Percentiles rank a stretch among this genome's conserved stretches.
Conservation (phyloP, 352 stramenopile genomes). For the Phytopythium kandeliae region DNA sequence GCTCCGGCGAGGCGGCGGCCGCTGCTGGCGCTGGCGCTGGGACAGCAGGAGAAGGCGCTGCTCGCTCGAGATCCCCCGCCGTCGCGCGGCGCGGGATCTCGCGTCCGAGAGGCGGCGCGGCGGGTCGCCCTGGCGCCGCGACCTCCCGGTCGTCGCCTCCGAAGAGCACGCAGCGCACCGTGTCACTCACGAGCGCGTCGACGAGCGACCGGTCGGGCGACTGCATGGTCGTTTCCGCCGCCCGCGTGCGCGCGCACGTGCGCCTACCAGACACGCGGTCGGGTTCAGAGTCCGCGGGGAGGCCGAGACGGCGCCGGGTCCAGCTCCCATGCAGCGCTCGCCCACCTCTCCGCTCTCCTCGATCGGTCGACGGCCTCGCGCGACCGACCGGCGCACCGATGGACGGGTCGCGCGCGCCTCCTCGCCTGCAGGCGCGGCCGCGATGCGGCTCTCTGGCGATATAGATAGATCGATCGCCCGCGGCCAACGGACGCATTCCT, state of each 20-base stretch:
- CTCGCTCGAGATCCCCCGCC: no score
- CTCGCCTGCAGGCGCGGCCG: background rate
- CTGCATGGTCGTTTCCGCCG: conserved; percentile 2
- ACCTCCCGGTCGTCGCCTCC: background rate
- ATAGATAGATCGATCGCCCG: conserved; percentile 2
- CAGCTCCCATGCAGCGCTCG: background rate
- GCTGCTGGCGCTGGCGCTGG: background rate
- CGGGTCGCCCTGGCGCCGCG: no score
- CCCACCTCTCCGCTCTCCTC: no score
- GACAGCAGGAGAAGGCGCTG: background rate
- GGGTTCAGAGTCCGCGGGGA: background rate
- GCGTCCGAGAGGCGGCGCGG: no score
- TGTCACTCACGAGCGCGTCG: conserved; percentile 34
- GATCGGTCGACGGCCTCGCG: no score
- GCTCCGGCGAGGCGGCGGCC: background rate
- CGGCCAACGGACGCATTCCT: background rate
- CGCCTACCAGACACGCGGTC: background rate
- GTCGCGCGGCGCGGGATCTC: no score
- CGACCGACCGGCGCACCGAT: background rate
- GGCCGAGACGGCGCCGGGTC: background rate
- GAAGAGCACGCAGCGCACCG: conserved; percentile 42
- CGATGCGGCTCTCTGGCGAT: background rate
- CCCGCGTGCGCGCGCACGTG: conserved; percentile 4
- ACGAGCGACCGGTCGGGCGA: conserved; percentile 15
- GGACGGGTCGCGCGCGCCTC: background rate